These are phyloP conservation scores for Trichoderma sp. DNA, from an alignment of 2,329 filamentous ascomycete genomes.

Conservation along the genomic window DNA sequence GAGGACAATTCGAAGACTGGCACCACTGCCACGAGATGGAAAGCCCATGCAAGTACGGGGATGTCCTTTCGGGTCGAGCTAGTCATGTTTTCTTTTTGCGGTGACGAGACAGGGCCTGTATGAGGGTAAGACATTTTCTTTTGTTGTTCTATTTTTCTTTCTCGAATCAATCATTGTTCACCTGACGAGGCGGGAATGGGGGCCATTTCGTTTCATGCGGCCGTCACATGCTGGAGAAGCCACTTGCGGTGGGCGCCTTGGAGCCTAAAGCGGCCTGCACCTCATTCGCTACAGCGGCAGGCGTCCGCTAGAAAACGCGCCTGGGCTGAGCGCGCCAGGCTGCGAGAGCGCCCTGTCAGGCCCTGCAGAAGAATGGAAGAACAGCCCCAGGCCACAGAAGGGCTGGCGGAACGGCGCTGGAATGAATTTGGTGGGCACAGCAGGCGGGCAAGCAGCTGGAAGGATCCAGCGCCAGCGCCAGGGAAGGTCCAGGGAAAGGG, in stretches of 20 bases:
- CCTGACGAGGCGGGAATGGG: not conserved
- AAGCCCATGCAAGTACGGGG: slow-evolving; percentile 27
- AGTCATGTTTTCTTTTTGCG: slow-evolving; percentile 10
- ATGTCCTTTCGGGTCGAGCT: not conserved
- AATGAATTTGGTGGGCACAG: no score
- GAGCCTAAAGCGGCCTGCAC: not conserved
- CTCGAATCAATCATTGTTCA: not conserved
- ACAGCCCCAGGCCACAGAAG: slow-evolving; percentile 22
- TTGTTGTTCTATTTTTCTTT: not conserved
- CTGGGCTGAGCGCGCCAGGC: not conserved
- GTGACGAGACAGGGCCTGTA: slow-evolving; percentile 1
- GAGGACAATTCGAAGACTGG: slow-evolving; percentile 15
- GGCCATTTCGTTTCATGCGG: no score
- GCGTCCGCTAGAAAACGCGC: slow-evolving; percentile 5
- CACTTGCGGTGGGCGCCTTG: no score
- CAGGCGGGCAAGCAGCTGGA: no score
- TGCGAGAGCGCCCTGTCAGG: not conserved
- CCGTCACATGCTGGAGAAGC: no score
- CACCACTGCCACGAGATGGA: slow-evolving; percentile 26
- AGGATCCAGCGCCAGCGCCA: not conserved
- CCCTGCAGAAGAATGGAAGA: no score
- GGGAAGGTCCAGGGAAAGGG: slow-evolving; percentile 14
- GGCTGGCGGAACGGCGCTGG: slow-evolving; percentile 23
- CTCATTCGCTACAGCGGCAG: slow-evolving; percentile 6
- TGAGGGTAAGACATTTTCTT: slow-evolving; percentile 11